Evolutionary conservation across 2,329 filamentous ascomycete genomes (phyloP).

Genomic region (Ustulina deusta): DNA sequence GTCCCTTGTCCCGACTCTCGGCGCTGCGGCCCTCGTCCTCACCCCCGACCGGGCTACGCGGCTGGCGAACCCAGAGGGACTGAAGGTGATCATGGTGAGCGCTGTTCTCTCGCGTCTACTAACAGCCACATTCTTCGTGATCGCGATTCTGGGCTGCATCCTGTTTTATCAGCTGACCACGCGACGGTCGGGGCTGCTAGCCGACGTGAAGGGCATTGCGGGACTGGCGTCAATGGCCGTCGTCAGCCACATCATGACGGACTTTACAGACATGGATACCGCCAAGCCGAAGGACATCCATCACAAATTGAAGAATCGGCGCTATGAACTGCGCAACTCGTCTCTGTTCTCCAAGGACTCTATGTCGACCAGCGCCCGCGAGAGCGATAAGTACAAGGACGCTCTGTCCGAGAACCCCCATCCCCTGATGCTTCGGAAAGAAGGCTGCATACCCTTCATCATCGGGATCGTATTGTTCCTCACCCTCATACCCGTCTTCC

Average conservation of each 20-base stretch:
- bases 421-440: conserved; percentile 74
- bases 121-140: conserved; percentile 66
- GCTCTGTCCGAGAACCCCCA: conserved; percentile 71
- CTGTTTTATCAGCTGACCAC: conserved; percentile 72
- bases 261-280: conserved; percentile 78
- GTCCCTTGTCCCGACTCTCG: conserved; percentile 75
- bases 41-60: conserved; percentile 63
- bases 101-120: conserved; percentile 71
- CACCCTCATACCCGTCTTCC: conserved; percentile 68
- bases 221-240: conserved; percentile 82
- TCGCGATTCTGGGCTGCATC: conserved; percentile 67
- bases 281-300: conserved; percentile 76
- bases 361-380: conserved; percentile 56
- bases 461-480: conserved; percentile 67
- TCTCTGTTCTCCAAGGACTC: conserved; percentile 74
- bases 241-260: conserved; percentile 77
- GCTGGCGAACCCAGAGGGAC: conserved; percentile 53
- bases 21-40: conserved; percentile 71
- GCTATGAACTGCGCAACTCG: conserved; percentile 77
- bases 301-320: conserved; percentile 71
- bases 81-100: conserved; percentile 69
- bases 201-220: conserved; percentile 78
- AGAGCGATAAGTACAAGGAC: conserved; percentile 62
- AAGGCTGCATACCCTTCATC: conserved; percentile 71
- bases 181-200: conserved; percentile 73